Conservation (phyloP, 1,284 basidiomycete species). For the Heliocybe sulcata region DNA sequence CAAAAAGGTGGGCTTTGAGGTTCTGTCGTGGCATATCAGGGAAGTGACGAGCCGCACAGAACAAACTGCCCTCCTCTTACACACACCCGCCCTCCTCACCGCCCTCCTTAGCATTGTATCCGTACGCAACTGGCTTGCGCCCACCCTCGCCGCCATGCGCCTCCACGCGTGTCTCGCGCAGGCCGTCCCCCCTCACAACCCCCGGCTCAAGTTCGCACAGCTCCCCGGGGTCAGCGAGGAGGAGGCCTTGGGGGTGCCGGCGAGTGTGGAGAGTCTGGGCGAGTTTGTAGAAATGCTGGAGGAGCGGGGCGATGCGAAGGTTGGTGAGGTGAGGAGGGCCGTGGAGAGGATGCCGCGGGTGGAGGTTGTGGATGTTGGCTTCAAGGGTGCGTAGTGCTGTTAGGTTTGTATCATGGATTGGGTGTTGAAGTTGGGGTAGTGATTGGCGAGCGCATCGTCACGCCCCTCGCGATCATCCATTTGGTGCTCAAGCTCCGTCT, state of each 20-base stretch:
- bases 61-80: slow-evolving; percentile 62
- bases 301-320: slow-evolving; percentile 44
- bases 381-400: slow-evolving; percentile 64
- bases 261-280: slow-evolving; percentile 32
- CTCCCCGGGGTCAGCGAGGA: slow-evolving; percentile 54
- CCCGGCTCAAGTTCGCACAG: slow-evolving; percentile 51
- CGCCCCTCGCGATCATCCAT: slow-evolving; percentile 86
- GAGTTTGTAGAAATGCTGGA: slow-evolving; percentile 45
- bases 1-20: slow-evolving; percentile 47
- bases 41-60: slow-evolving; percentile 31
- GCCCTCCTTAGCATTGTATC: slow-evolving; percentile 81
- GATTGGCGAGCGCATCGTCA: slow-evolving; percentile 84
- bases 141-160: slow-evolving; percentile 75
- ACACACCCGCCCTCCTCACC: slow-evolving; percentile 69
- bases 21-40: background rate
- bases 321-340: slow-evolving; percentile 60
- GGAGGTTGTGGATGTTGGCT: slow-evolving; percentile 80
- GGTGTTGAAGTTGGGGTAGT: slow-evolving; percentile 40
- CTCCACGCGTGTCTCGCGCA: slow-evolving; percentile 84
- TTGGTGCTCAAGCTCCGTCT: slow-evolving; percentile 81
- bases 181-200: slow-evolving; percentile 61
- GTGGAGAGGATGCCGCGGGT: slow-evolving; percentile 73
- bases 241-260: slow-evolving; percentile 38
- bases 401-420: slow-evolving; percentile 2
- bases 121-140: slow-evolving; percentile 88